These are phyloP conservation scores for Inga laurina DNA, from an alignment of 306 rosid species.

Conservation along the genomic window DNA sequence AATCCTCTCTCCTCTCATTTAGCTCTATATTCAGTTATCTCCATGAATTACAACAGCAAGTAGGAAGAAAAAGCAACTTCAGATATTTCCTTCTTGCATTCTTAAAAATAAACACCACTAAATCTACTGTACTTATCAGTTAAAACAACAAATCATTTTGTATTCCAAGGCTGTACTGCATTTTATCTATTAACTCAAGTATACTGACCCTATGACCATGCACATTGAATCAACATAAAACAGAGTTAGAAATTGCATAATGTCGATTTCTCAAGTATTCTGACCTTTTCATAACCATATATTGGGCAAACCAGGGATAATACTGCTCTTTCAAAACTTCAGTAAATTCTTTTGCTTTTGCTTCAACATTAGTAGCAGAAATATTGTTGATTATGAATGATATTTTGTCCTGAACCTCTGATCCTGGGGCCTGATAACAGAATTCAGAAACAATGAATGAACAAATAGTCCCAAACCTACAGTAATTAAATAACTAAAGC, in stretches of 20 bases:
- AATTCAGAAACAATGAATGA: constrained; percentile 28
- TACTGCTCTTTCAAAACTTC: constrained; percentile 84
- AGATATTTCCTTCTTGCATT: not conserved
- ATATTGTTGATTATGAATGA: constrained; percentile 90
- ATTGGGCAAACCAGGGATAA: constrained; percentile 97
- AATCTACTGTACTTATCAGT: not conserved
- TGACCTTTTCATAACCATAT: constrained; percentile 99
- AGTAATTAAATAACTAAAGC: constrained; percentile 1
- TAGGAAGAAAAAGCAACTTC: constrained; percentile 6
- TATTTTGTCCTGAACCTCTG: constrained; percentile 95
- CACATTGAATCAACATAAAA: constrained; percentile 3
- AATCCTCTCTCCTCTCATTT: not conserved
- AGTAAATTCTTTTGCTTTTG: constrained; percentile 72
- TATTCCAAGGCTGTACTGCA: constrained; percentile 1
- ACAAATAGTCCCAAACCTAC: not conserved
- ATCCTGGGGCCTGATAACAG: constrained; percentile 82
- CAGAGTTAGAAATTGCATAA: constrained; percentile 10
- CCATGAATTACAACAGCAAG: not conserved
- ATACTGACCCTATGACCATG: not conserved
- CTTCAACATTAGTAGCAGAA: constrained; percentile 71
- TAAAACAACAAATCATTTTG: not conserved
- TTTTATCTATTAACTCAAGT: constrained; percentile 5
- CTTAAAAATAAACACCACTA: not conserved
- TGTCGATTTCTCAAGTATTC: constrained; percentile 13
- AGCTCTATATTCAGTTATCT: not conserved